phyloP scores from a whole-genome alignment of 306 rosid genomes.

The Lathyrus sativus region DNA sequence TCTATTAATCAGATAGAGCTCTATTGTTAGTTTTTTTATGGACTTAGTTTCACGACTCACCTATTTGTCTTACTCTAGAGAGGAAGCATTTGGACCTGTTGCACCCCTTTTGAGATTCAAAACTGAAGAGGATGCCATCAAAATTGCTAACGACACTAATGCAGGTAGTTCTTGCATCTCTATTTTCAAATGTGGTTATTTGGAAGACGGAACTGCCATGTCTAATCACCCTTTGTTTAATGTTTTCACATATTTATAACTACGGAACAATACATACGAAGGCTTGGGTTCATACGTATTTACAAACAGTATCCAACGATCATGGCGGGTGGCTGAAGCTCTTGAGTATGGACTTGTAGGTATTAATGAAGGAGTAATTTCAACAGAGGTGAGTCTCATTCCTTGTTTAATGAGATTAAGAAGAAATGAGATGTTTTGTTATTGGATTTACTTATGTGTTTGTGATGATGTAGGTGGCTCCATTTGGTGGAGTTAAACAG shows the following conservation, averaged over 20 bases:
- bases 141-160: constrained; percentile 78
- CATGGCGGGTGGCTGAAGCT: constrained; percentile 98
- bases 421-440: constrained; percentile 6
- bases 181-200: constrained; percentile 25
- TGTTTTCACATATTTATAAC: constrained; percentile 22
- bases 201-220: constrained; percentile 1
- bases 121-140: constrained; percentile 91
- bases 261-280: constrained; percentile 35
- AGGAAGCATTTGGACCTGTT: constrained; percentile 96
- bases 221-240: constrained; percentile 16
- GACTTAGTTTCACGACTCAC: constrained; percentile 13
- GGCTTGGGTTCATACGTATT: constrained; percentile 93
- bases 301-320: constrained; percentile 81
- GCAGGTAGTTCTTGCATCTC: constrained; percentile 65
- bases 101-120: constrained; percentile 84
- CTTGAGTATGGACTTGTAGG: constrained; percentile 96
- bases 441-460: constrained; percentile 19
- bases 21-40: background rate
- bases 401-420: constrained; percentile 24
- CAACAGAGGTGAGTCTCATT: constrained; percentile 77
- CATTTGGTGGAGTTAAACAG: constrained; percentile 94
- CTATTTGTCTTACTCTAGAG: constrained; percentile 51
- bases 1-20: constrained; percentile 1
- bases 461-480: constrained; percentile 78
- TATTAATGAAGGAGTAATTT: constrained; percentile 86